Evolutionary conservation across 495 filamentous ascomycete genomes (phyloP).

Genomic region (Aspergillus coremiiformis): DNA sequence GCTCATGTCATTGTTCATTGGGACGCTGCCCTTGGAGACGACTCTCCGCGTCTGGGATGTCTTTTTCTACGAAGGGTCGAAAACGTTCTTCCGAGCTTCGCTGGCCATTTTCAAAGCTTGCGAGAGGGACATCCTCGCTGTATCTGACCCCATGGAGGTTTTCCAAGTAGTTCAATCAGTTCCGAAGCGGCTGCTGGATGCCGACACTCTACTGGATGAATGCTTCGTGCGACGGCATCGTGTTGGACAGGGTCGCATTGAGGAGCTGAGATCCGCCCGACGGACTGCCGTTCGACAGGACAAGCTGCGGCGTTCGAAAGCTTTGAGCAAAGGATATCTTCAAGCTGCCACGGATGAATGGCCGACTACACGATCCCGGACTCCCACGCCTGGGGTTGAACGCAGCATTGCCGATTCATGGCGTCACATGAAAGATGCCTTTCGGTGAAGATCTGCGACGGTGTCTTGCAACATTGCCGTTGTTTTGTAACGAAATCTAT

Average conservation of each 20-base stretch:
- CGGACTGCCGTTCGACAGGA: constrained; percentile 39
- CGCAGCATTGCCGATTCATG: constrained; percentile 33
- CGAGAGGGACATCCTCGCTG: constrained; percentile 69
- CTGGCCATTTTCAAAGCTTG: constrained; percentile 89
- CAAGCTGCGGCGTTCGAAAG: constrained; percentile 35
- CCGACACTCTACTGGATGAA: constrained; percentile 69
- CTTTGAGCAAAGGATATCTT: constrained; percentile 34
- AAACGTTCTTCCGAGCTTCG: constrained; percentile 90
- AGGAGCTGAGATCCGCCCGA: constrained; percentile 34
- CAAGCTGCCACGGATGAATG: constrained; percentile 34
- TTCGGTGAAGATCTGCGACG: constrained; percentile 19
- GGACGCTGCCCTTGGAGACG: constrained; percentile 83
- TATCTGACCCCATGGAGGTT: constrained; percentile 88
- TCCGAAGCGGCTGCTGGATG: constrained; percentile 72
- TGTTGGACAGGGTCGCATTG: constrained; percentile 60
- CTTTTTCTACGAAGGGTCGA: constrained; percentile 92
- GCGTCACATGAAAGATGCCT: constrained; percentile 38
- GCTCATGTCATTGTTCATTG: constrained; percentile 97
- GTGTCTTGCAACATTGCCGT: neutral
- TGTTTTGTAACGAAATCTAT: constrained; percentile 3
- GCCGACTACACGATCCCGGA: constrained; percentile 21
- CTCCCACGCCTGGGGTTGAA: constrained; percentile 29
- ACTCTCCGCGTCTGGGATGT: constrained; percentile 90
- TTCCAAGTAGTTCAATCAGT: constrained; percentile 93
- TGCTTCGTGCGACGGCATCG: constrained; percentile 74